Base-by-base conservation (phyloP, 2,329 filamentous ascomycete species). In the Trichoderma simmonsii region DNA sequence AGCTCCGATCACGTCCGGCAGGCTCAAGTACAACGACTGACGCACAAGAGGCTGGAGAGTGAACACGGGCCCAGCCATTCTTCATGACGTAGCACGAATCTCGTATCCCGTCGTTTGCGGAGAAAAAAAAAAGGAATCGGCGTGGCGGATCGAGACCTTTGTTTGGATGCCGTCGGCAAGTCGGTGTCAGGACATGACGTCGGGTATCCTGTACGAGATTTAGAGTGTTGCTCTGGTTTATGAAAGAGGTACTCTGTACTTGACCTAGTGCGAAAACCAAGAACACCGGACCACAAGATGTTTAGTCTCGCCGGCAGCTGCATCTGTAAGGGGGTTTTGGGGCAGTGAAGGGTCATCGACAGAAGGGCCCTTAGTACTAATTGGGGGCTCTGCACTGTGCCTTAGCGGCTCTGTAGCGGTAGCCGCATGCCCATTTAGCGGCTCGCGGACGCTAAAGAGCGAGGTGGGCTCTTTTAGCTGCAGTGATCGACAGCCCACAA, bases 11-110 rank as follows among this genome's bases (percentile, higher is more conserved):
- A 34, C 57, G 57, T 60, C 57, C 57, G 64, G 56, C 56, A 51
- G 34, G 64, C 51, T 62, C 59, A 39, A 32, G 26, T 54, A 34
- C 59, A 32, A 32, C 57, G 65, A 51, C 26, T 36, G 61, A 66
- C 59, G 69, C 62, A 66, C 69, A 60, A 65, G 57, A 62, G 66
- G 68, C 34, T 65, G 68, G 71, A 39, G 43, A 30, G 24, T 63
- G 39, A 72, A 36, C 59, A 62, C 63, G 39, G 28, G 34, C 43
- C 39, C 63, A 62, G 60, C 62, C 63, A 64, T 66, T 57, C 36
- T 15, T 28, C 43, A 75, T 76, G 75, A 75, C 73, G 75, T 76
- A 73, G 74, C 71, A 77, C 73, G 43, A 51, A 64, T 66, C 72
- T 77, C 75, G 75, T 76, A 76, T 76, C 70, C 60, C 72, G 51